Evolutionary conservation across 2,329 filamentous ascomycete genomes (phyloP).

Genomic region (Endoconidiophora laricicola): DNA sequence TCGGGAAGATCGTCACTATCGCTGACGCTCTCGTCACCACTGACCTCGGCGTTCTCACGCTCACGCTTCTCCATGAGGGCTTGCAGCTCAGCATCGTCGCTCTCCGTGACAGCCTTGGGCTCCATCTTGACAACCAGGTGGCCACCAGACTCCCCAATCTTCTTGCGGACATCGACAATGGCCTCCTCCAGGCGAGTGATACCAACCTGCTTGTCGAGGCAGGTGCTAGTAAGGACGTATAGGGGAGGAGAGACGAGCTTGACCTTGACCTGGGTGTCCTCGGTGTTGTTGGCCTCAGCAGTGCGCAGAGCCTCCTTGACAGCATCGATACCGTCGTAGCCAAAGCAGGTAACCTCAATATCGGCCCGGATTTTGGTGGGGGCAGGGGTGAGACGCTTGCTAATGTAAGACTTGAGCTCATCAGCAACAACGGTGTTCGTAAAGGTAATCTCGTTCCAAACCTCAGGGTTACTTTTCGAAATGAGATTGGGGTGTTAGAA

Average conservation of each 20-base stretch:
- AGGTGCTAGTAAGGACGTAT: slow-evolving; percentile 91
- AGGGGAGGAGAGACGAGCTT: slow-evolving; percentile 94
- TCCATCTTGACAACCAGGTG: slow-evolving; percentile 90
- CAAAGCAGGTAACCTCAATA: slow-evolving; percentile 88
- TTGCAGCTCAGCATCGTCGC: slow-evolving; percentile 90
- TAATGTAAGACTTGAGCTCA: slow-evolving; percentile 87
- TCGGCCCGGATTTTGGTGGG: slow-evolving; percentile 98
- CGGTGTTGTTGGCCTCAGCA: slow-evolving; percentile 83
- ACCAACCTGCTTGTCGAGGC: slow-evolving; percentile 77
- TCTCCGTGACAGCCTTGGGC: slow-evolving; percentile 96
- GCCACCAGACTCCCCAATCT: slow-evolving; percentile 63
- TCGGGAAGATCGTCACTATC: slow-evolving; percentile 60
- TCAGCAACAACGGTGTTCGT: slow-evolving; percentile 70
- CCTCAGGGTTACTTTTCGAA: slow-evolving; percentile 60
- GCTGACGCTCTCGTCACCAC: slow-evolving; percentile 89
- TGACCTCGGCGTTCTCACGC: slow-evolving; percentile 93
- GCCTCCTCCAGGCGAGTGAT: slow-evolving; percentile 76
- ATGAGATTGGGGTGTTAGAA: neutral
- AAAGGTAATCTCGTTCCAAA: slow-evolving; percentile 89
- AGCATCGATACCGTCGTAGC: slow-evolving; percentile 95
- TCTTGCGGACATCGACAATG: slow-evolving; percentile 70
- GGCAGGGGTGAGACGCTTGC: slow-evolving; percentile 90
- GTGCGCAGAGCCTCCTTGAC: slow-evolving; percentile 85
- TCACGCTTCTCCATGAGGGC: slow-evolving; percentile 98
- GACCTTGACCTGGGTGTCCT: slow-evolving; percentile 91